Conservation (phyloP, 352 stramenopile species). For the Phytopythium kandeliae region DNA sequence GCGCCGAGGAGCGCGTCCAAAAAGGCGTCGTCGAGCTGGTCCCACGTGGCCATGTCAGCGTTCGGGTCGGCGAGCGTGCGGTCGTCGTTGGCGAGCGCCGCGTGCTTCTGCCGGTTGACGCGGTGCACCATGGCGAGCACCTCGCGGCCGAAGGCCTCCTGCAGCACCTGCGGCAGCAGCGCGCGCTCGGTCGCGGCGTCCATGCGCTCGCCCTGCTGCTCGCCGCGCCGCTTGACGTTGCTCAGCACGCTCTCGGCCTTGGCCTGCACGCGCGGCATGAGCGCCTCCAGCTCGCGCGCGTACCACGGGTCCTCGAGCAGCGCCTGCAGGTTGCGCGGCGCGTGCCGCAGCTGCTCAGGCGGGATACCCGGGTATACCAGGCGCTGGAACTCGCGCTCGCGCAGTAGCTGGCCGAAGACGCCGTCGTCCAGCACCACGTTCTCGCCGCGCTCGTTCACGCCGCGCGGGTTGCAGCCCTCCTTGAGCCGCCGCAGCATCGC, state of each 20-base stretch:
- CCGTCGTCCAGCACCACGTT: constrained; percentile 69
- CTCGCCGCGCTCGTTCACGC: constrained; percentile 50
- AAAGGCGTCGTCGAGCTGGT: constrained; percentile 50
- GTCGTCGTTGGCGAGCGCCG: constrained; percentile 59
- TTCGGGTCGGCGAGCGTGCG: constrained; percentile 51
- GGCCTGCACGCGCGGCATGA: constrained; percentile 79
- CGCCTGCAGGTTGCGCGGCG: constrained; percentile 65
- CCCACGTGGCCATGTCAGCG: constrained; percentile 51
- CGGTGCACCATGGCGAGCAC: constrained; percentile 80
- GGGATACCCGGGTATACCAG: constrained; percentile 80
- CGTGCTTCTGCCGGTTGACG: constrained; percentile 79
- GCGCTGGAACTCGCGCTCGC: constrained; percentile 62
- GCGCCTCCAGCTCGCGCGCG: constrained; percentile 57
- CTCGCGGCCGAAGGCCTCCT: constrained; percentile 82
- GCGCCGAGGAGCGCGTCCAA: constrained; percentile 27
- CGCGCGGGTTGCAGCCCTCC: constrained; percentile 41
- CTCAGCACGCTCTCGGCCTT: constrained; percentile 70
- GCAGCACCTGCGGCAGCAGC: constrained; percentile 70
- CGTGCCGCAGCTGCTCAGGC: constrained; percentile 51
- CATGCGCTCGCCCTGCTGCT: constrained; percentile 72
- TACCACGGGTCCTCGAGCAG: constrained; percentile 80
- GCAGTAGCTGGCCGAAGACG: constrained; percentile 71
- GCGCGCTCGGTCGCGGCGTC: constrained; percentile 56
- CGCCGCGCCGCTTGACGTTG: constrained; percentile 79
- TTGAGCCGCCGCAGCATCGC: constrained; percentile 62